A percentile compares a stretch with the other conserved stretches of the same genome.
Conservation (phyloP, 2,329 filamentous ascomycete genomes). For the Knoxdaviesia proteae region DNA sequence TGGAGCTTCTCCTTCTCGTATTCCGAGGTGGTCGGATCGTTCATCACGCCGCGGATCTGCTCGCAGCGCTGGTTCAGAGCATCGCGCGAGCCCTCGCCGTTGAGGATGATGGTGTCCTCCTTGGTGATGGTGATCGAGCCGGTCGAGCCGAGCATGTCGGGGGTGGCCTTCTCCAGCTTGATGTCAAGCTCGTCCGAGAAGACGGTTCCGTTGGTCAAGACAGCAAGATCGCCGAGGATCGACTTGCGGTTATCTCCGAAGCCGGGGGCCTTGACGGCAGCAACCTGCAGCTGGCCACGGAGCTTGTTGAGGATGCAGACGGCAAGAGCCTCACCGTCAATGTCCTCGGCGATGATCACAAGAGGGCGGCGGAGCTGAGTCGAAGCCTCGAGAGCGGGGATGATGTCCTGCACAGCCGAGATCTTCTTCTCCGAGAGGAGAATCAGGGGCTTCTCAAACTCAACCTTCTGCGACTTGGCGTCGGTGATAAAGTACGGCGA, state of each 20-base stretch:
- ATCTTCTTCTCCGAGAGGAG: constrained; percentile 99
- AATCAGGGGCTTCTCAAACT: constrained; percentile 98
- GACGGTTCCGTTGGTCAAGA: constrained; percentile 91
- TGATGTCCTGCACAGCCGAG: constrained; percentile 95
- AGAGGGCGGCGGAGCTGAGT: constrained; percentile 88
- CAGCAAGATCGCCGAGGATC: constrained; percentile 87
- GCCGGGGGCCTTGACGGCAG: constrained; percentile 94
- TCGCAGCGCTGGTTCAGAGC: constrained; percentile 85
- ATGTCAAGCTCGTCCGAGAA: constrained; percentile 97
- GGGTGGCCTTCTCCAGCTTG: constrained; percentile 95
- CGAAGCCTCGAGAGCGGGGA: constrained; percentile 90
- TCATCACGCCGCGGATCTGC: constrained; percentile 95
- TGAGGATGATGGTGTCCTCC: constrained; percentile 97
- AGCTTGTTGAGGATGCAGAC: constrained; percentile 99
- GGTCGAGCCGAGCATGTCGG: constrained; percentile 89
- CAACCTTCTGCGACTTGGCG: constrained; percentile 93
- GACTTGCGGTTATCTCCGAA: constrained; percentile 99
- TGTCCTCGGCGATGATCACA: constrained; percentile 97
- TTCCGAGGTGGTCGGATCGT: constrained; percentile 81
- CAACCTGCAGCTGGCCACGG: constrained; percentile 95
- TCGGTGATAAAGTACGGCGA: constrained; percentile 99
- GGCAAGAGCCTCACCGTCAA: constrained; percentile 92
- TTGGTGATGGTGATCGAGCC: constrained; percentile 99
- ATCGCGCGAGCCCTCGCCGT: constrained; percentile 92
- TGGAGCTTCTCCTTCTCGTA: constrained; percentile 99